Evolutionary conservation across 257 asterid species (phyloP).

Genomic region (Solanum bulbocastanum): DNA sequence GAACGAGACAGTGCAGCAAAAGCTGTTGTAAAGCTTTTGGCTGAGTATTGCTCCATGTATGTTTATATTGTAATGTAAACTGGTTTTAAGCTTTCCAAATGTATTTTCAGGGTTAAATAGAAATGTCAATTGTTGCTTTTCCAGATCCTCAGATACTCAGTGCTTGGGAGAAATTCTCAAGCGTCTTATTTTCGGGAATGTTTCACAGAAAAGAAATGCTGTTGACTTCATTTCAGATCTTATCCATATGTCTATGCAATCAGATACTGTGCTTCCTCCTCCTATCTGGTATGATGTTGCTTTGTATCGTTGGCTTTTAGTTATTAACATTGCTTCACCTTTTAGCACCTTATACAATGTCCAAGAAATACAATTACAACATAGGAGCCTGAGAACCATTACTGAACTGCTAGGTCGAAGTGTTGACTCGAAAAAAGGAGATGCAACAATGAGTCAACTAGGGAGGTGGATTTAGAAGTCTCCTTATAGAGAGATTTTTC

Average conservation of each 20-base stretch:
- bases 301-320: neutral
- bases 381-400: neutral
- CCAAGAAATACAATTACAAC: neutral
- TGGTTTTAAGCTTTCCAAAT: constrained; percentile 3
- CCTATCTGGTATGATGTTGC: constrained; percentile 36
- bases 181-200: constrained; percentile 38
- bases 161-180: constrained; percentile 56
- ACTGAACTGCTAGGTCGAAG: neutral
- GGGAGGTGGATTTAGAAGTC: neutral
- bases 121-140: constrained; percentile 13
- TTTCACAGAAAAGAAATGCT: constrained; percentile 67
- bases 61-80: constrained; percentile 3
- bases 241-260: constrained; percentile 39
- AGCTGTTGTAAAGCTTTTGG: constrained; percentile 74
- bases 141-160: constrained; percentile 53
- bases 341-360: neutral
- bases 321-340: neutral
- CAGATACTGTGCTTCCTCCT: constrained; percentile 36
- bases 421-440: neutral
- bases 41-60: constrained; percentile 75
- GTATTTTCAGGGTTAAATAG: neutral
- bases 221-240: constrained; percentile 60
- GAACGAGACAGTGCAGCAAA: constrained; percentile 79
- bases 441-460: neutral
- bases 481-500: too few relatives aligned